These are phyloP conservation scores for Metschnikowia aberdeeniae DNA, from an alignment of 805 yeast species.

Conservation along the genomic window DNA sequence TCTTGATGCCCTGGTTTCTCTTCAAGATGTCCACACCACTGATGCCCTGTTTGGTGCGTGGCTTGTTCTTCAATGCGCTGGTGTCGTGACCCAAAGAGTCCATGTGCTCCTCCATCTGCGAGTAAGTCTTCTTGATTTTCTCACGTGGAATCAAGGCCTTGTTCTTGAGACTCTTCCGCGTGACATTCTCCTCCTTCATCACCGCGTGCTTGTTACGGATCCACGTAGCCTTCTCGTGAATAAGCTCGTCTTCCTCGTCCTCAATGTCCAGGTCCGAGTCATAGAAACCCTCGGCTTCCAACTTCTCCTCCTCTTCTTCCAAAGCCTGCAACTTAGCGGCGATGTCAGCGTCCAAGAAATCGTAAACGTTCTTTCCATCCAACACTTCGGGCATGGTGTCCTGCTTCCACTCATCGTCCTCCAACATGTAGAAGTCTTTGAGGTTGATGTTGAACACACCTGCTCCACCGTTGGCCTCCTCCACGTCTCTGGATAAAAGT, in stretches of 20 bases:
- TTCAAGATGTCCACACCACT: constrained; percentile 81
- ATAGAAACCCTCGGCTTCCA: constrained; percentile 93
- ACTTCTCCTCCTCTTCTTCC: constrained; percentile 94
- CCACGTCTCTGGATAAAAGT: constrained; percentile 79
- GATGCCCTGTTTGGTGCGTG: constrained; percentile 32
- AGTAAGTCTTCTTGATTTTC: constrained; percentile 67
- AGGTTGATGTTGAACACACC: constrained; percentile 95
- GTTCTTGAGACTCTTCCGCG: constrained; percentile 82
- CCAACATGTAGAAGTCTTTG: constrained; percentile 86
- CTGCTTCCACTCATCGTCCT: constrained; percentile 96
- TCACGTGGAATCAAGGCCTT: constrained; percentile 89
- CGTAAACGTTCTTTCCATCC: constrained; percentile 95
- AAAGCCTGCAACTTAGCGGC: constrained; percentile 88
- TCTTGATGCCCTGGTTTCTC: constrained; percentile 44
- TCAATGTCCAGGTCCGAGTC: constrained; percentile 75
- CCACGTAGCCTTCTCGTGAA: constrained; percentile 88
- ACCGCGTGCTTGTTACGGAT: constrained; percentile 91
- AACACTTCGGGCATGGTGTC: constrained; percentile 96
- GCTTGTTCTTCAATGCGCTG: constrained; percentile 43
- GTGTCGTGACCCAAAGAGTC: constrained; percentile 87
- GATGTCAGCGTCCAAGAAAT: constrained; percentile 94
- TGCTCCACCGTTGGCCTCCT: constrained; percentile 96
- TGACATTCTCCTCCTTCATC: constrained; percentile 86
- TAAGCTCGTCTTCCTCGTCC: constrained; percentile 44
- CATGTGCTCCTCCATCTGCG: constrained; percentile 86